Evolutionary conservation across 306 rosid species (phyloP), one percentile per base, ranked within the genome.

Genomic region (Corylus heterophylla): DNA sequence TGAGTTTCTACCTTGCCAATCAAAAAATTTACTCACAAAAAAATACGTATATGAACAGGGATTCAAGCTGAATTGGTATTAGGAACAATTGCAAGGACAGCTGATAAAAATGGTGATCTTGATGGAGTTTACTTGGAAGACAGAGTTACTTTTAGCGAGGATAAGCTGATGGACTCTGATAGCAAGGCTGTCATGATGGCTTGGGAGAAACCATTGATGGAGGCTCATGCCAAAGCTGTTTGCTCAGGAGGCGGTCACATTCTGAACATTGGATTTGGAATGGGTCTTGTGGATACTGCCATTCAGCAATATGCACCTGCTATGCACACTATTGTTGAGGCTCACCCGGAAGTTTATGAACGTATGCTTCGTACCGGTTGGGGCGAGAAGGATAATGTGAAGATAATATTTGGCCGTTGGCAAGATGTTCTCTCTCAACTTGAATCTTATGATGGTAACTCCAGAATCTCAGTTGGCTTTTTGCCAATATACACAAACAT

Each of bases 101-200:
- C 73, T 29, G 87, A 76, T 55, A 78, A 87, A 51, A 84, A 51
- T 20, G 78, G 44, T 22, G 83, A 78, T 56, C 56, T 76, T 6
- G 83, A 79, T 79, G 86, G 77, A 31, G 92, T 78, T 82, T 95
- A 95, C 83, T 83, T 93, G 86, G 94, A 90, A 10, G 98, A 90
- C 44, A 93, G 97, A 82, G 92, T 95, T 12, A 86, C 84, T 69
- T 95, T 95, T 73, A 90, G 98, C 45, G 98, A 90, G 83, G 94
- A 89, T 83, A 95, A 93, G 83, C 78, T 95, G 78, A 89, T 91
- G 97, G 99, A 93, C 80, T 70, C 93, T 12, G 87, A 88, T 1
- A 91, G 92, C 79, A 93, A 93, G 87, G 98, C 98, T 44, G 92
- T 95, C 66, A 91, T 95, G 99, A 95, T 93, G 99, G 98, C 94